Percentiles rank a stretch among this genome's conserved stretches.
Conservation (phyloP, 805 yeast genomes). For the Saturnispora hagleri region DNA sequence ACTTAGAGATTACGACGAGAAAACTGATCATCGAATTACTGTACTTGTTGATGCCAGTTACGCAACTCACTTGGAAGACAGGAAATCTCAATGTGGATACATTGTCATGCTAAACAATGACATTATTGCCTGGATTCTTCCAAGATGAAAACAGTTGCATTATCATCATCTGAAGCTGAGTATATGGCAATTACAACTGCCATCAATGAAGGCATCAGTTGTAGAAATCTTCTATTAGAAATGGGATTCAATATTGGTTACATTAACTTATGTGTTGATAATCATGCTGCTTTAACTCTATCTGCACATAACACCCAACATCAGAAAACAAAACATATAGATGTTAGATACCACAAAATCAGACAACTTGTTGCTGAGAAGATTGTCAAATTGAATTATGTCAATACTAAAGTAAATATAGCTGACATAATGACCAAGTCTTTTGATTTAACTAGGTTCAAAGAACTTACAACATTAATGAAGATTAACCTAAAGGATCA, state of each 20-base stretch:
- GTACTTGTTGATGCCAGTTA: constrained; percentile 6
- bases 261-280: not conserved
- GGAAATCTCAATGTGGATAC: too few species aligned
- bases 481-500: too few species aligned
- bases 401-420: not conserved
- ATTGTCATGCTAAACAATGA: constrained; percentile 2
- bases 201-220: not conserved
- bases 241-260: not conserved
- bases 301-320: not conserved
- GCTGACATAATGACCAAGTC: not conserved
- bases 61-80: too few species aligned
- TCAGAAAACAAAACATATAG: not conserved
- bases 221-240: constrained; percentile 4
- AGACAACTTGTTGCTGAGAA: not conserved
- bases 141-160: not conserved
- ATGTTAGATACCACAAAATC: not conserved
- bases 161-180: constrained; percentile 8
- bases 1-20: too few species aligned
- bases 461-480: too few species aligned
- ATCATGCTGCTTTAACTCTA: not conserved
- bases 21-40: not conserved
- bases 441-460: not conserved
- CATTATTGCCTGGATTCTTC: constrained; percentile 5
- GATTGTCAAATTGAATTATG: too few species aligned
- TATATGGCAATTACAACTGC: constrained; percentile 1